A percentile compares a stretch with the other conserved stretches of the same genome.
Conservation (phyloP, 192 early-diverging fungal genomes). For the Glomus cerebriforme region DNA sequence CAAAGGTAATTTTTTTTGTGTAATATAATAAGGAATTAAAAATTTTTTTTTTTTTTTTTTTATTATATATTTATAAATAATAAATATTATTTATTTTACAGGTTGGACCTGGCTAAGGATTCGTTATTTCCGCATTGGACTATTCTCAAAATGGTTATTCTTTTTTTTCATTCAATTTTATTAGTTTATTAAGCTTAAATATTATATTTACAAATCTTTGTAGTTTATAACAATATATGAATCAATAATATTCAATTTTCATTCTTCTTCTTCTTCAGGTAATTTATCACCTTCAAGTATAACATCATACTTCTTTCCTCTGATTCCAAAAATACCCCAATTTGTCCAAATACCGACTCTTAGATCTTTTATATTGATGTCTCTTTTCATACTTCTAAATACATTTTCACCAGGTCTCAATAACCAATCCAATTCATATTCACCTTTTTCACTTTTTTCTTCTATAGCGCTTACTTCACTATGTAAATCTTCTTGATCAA, state of each 20-base stretch:
- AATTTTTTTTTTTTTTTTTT: too few species aligned
- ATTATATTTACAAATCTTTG: too few species aligned
- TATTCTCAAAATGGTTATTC: too few species aligned
- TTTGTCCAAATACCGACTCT: slow-evolving; percentile 72
- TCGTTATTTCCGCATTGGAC: too few species aligned
- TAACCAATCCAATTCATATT: slow-evolving; percentile 70
- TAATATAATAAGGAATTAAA: not conserved
- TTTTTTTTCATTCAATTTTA: too few species aligned
- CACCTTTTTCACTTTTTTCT: slow-evolving; percentile 49
- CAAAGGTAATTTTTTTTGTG: slow-evolving; percentile 56
- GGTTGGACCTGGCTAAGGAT: not conserved
- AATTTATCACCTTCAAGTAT: slow-evolving; percentile 35
- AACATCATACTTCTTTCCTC: slow-evolving; percentile 81
- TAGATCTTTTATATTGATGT: slow-evolving; percentile 72
- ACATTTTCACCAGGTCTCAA: slow-evolving; percentile 66
- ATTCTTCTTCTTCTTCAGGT: not conserved
- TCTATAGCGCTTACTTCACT: slow-evolving; percentile 60
- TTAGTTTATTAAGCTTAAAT: too few species aligned
- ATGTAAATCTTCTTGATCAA: slow-evolving; percentile 68
- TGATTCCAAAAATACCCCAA: slow-evolving; percentile 79
- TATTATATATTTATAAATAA: too few species aligned
- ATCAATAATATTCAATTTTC: too few species aligned
- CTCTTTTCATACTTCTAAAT: slow-evolving; percentile 71
- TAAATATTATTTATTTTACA: not conserved
- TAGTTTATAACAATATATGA: too few species aligned